phyloP scores from a whole-genome alignment of 352 stramenopile species.

The Phytophthora parvispora region DNA sequence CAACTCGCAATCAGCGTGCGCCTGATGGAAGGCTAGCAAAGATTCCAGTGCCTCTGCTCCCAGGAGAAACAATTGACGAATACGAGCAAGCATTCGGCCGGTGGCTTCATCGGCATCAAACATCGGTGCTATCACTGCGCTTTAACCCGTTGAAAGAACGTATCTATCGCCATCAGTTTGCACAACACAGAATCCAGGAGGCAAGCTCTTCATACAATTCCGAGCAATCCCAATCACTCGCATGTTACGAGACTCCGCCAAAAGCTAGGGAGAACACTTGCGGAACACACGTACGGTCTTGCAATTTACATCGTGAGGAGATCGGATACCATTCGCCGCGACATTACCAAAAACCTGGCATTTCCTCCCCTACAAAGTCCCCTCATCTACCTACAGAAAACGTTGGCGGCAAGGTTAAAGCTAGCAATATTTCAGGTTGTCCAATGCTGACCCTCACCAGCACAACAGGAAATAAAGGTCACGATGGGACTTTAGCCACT shows the following conservation, averaged over 20 bases:
- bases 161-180: conserved; percentile 29
- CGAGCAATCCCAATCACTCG: not conserved
- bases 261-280: not conserved
- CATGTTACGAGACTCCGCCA: not conserved
- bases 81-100: conserved; percentile 27
- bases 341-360: not conserved
- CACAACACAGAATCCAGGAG: conserved; percentile 7
- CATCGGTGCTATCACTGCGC: conserved; percentile 17
- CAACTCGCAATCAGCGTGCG: not conserved
- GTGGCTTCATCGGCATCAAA: conserved; percentile 24
- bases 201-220: not conserved
- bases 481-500: not conserved
- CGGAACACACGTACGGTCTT: not conserved
- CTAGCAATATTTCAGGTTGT: not conserved
- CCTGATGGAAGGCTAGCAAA: conserved; percentile 14
- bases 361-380: not conserved
- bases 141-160: conserved; percentile 22
- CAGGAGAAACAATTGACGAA: conserved; percentile 26
- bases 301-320: not conserved
- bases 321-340: not conserved
- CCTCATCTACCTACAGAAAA: not conserved
- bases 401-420: not conserved
- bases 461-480: not conserved
- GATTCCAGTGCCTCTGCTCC: conserved; percentile 27
- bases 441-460: not conserved